These are phyloP conservation scores for Citrus sp. DNA, from an alignment of 345 rosid genomes.

Conservation along the genomic window DNA sequence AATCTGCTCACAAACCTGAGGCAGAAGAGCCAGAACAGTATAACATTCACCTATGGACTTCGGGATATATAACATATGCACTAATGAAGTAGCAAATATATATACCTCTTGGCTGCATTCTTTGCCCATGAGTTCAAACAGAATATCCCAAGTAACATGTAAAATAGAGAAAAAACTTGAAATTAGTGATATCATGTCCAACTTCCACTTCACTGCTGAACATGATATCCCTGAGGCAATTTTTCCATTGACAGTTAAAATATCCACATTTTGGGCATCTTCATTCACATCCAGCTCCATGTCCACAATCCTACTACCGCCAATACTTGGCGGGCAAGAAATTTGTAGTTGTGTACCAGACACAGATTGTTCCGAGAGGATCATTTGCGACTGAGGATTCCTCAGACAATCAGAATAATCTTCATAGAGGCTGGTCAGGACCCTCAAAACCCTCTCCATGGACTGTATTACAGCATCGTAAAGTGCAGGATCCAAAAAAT, in stretches of 20 bases:
- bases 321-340: conserved; percentile 19
- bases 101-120: conserved; percentile 71
- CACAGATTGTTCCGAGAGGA: conserved; percentile 24
- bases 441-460: conserved; percentile 59
- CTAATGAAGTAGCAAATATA: conserved; percentile 6
- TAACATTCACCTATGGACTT: conserved; percentile 17
- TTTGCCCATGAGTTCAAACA: conserved; percentile 53
- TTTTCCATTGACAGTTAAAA: conserved; percentile 45
- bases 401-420: conserved; percentile 40
- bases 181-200: conserved; percentile 71
- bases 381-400: conserved; percentile 36
- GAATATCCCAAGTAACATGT: conserved; percentile 63
- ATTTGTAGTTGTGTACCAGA: conserved; percentile 39
- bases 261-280: conserved; percentile 52
- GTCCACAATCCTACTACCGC: conserved; percentile 59
- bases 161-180: conserved; percentile 61
- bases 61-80: conserved; percentile 4
- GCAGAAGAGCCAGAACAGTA: conserved; percentile 13
- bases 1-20: conserved; percentile 65
- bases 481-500: conserved; percentile 34
- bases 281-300: conserved; percentile 74
- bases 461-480: conserved; percentile 40
- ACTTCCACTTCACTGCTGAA: conserved; percentile 64
- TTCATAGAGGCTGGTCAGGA: conserved; percentile 50
- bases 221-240: conserved; percentile 36